phyloP scores from a whole-genome alignment of 2,329 filamentous ascomycete species.

The Ceratocystis eucalypticola region DNA sequence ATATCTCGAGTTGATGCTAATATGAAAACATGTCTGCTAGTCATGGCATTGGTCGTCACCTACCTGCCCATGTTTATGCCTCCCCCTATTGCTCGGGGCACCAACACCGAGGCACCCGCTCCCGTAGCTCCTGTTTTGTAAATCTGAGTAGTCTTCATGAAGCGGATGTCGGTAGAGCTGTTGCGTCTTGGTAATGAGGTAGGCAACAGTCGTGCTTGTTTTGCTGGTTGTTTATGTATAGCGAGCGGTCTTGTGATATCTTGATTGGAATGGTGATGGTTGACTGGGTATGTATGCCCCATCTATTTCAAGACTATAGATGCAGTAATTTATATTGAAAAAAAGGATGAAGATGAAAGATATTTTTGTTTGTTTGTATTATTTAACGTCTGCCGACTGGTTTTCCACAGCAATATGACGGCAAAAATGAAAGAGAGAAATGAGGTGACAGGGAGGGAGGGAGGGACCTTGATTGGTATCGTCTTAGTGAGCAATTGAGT shows the following conservation, averaged over 20 bases:
- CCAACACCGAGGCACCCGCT: slow-evolving; percentile 8
- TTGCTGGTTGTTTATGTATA: slow-evolving; percentile 1
- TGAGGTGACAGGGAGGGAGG: too few relatives aligned
- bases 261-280: background rate
- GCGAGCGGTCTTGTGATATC: background rate
- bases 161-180: background rate
- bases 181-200: background rate
- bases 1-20: background rate
- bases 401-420: too few relatives aligned
- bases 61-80: slow-evolving; percentile 40
- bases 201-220: background rate
- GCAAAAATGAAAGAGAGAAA: background rate
- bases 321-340: slow-evolving; percentile 7
- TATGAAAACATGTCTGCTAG: slow-evolving; percentile 26
- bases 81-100: slow-evolving; percentile 10
- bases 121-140: slow-evolving; percentile 6
- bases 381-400: too few relatives aligned
- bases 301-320: slow-evolving; percentile 9
- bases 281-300: slow-evolving; percentile 10
- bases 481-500: too few relatives aligned
- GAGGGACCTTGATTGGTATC: too few relatives aligned
- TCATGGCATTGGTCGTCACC: slow-evolving; percentile 44
- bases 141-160: background rate
- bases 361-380: background rate
- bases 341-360: background rate